These are phyloP conservation scores for Echinochloa phyllopogon DNA, from an alignment of 176 grass and related monocot genomes.

Conservation along the genomic window DNA sequence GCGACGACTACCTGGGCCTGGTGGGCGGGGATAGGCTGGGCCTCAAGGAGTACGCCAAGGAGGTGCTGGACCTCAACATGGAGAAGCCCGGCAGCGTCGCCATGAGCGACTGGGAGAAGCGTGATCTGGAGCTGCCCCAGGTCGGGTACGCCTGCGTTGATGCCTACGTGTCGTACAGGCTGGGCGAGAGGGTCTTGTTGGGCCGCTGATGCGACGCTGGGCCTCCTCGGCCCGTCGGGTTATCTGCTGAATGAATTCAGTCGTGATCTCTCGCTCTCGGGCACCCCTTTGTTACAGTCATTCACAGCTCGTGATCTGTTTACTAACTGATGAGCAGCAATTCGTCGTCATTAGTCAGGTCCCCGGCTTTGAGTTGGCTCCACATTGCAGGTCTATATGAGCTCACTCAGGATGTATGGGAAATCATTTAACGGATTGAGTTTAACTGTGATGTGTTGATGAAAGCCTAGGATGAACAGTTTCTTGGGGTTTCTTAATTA, in stretches of 20 bases:
- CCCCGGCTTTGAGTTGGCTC: background rate
- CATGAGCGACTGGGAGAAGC: constrained; percentile 61
- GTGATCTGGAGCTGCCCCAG: constrained; percentile 15
- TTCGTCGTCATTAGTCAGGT: background rate
- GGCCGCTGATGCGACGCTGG: background rate
- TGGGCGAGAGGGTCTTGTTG: constrained; percentile 41
- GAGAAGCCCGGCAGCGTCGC: constrained; percentile 41
- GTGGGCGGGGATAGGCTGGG: background rate
- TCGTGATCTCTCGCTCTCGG: background rate
- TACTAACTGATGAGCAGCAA: background rate
- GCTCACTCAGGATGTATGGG: background rate
- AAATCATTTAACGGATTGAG: background rate
- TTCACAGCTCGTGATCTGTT: too few species aligned
- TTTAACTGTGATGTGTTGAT: background rate
- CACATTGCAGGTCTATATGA: background rate
- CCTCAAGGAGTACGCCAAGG: constrained; percentile 50
- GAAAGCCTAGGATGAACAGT: background rate
- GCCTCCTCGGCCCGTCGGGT: too few species aligned
- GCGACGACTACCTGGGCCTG: constrained; percentile 28
- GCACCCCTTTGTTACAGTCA: too few species aligned
- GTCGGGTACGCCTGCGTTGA: constrained; percentile 61
- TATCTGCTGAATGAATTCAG: background rate
- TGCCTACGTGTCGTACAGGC: constrained; percentile 60
- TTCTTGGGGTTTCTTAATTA: background rate
- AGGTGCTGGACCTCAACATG: constrained; percentile 49